Percentiles rank a stretch among this genome's conserved stretches.
These are phyloP conservation scores for Aspergillus nanangensis DNA, from an alignment of 495 filamentous ascomycete genomes.

Conservation along the genomic window DNA sequence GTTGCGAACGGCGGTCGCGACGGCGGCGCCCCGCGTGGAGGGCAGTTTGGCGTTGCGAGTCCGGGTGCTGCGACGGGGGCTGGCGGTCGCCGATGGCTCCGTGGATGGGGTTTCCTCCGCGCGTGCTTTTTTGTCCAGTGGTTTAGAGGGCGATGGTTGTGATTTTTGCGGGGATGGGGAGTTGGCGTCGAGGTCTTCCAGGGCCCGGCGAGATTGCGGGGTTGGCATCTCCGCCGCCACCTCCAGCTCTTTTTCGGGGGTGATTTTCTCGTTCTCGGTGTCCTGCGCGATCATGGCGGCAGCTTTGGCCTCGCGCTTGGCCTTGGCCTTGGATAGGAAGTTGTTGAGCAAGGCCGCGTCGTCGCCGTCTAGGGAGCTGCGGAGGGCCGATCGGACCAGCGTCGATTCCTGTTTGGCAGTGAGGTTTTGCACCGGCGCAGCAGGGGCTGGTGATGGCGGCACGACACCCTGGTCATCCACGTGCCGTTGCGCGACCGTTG, in stretches of 20 bases:
- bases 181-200: conserved; percentile 51
- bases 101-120: conserved; percentile 9
- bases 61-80: conserved; percentile 43
- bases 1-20: conserved; percentile 32
- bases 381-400: conserved; percentile 37
- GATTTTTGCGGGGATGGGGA: conserved; percentile 47
- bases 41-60: conserved; percentile 25
- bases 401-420: conserved; percentile 32
- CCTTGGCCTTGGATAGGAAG: conserved; percentile 56
- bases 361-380: conserved; percentile 45
- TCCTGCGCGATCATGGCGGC: conserved; percentile 23
- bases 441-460: conserved; percentile 6
- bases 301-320: conserved; percentile 52
- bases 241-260: conserved; percentile 15
- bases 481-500: conserved; percentile 4
- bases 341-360: conserved; percentile 57
- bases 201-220: conserved; percentile 41
- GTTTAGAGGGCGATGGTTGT: conserved; percentile 26
- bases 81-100: conserved; percentile 14
- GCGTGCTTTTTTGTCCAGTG: conserved; percentile 14
- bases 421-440: conserved; percentile 18
- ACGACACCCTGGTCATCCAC: background rate
- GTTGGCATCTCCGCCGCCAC: conserved; percentile 27
- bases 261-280: conserved; percentile 13
- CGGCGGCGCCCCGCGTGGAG: conserved; percentile 19